These are phyloP conservation scores for Neurospora tetrasperma DNA, from an alignment of 495 filamentous ascomycete species.

Conservation along the genomic window DNA sequence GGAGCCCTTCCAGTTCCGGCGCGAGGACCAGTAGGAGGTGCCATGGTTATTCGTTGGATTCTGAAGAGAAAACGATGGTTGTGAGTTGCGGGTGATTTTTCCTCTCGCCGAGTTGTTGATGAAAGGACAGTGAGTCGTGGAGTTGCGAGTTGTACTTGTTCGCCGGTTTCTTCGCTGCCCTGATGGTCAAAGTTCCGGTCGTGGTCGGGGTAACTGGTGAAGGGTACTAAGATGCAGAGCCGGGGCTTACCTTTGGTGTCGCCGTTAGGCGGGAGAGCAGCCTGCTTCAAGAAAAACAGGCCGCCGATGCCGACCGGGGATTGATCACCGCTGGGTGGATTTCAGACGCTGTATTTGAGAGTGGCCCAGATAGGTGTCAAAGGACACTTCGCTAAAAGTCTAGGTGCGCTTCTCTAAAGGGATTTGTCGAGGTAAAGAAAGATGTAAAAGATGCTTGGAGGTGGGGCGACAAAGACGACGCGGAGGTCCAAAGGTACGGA, in stretches of 20 bases:
- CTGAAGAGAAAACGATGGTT: background rate
- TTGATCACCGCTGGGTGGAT: background rate
- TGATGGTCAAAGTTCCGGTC: background rate
- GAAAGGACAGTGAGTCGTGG: background rate
- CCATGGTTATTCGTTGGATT: slow-evolving; percentile 20
- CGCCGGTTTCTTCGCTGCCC: background rate
- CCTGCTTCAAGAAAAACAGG: background rate
- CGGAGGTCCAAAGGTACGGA: background rate
- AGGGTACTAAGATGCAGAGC: background rate
- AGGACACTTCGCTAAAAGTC: background rate
- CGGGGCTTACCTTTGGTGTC: background rate
- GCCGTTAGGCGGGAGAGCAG: background rate
- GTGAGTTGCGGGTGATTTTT: background rate
- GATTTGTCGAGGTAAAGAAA: background rate
- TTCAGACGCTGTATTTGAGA: background rate
- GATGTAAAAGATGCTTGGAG: background rate
- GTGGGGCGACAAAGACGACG: background rate
- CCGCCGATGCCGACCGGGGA: background rate
- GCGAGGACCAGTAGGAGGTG: slow-evolving; percentile 30
- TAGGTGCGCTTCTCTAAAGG: background rate
- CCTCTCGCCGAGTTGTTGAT: background rate
- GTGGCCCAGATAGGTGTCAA: background rate
- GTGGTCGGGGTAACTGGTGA: background rate
- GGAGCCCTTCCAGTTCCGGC: slow-evolving; percentile 5
- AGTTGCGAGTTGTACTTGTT: background rate